phyloP scores from a whole-genome alignment of 768 basidiomycete species.

The Lactifluus pinguis region DNA sequence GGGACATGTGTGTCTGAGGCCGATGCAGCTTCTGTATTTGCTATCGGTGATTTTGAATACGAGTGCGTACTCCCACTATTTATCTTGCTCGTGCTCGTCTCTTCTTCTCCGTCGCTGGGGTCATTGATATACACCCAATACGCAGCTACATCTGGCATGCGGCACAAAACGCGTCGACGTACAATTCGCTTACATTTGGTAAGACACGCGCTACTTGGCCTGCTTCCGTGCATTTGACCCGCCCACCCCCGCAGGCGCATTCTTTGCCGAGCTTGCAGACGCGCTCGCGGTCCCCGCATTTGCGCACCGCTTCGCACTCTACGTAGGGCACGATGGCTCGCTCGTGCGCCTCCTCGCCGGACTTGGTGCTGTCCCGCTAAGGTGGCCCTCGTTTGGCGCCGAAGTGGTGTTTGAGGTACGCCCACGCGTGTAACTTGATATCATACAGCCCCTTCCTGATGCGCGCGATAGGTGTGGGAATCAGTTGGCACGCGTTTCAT shows the following conservation, averaged over 20 bases:
- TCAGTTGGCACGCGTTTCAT: slow-evolving; percentile 26
- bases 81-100: background rate
- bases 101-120: background rate
- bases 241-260: slow-evolving; percentile 28
- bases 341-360: slow-evolving; percentile 34
- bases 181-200: slow-evolving; percentile 40
- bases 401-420: slow-evolving; percentile 40
- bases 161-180: slow-evolving; percentile 35
- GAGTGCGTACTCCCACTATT: slow-evolving; percentile 23
- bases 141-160: slow-evolving; percentile 42
- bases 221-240: background rate
- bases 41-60: slow-evolving; percentile 34
- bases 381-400: slow-evolving; percentile 42
- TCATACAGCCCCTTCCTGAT: background rate
- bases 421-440: background rate
- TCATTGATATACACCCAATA: background rate
- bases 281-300: slow-evolving; percentile 29
- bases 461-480: slow-evolving; percentile 32
- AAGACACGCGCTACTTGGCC: background rate
- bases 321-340: slow-evolving; percentile 41
- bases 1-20: slow-evolving; percentile 34
- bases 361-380: slow-evolving; percentile 29
- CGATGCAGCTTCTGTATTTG: slow-evolving; percentile 30
- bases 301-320: slow-evolving; percentile 31
- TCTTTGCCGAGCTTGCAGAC: slow-evolving; percentile 36